Conservation (phyloP, 1,284 basidiomycete genomes). For the Trametes hirsuta region DNA sequence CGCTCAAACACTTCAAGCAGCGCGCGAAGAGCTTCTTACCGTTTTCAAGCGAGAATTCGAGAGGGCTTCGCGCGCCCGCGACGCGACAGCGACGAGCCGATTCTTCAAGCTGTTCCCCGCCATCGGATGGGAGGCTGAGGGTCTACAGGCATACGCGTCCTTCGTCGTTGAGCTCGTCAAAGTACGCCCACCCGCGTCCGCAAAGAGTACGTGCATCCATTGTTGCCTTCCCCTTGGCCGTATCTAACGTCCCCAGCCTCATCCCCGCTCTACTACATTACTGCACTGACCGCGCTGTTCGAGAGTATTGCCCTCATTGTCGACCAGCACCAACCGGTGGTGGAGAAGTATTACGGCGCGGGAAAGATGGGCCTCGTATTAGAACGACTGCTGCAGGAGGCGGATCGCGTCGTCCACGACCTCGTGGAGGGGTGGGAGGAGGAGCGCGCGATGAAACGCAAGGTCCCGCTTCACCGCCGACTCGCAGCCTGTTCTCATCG, state of each 20-base stretch:
- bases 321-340: constrained; percentile 96
- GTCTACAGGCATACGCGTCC: constrained; percentile 90
- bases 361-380: constrained; percentile 88
- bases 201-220: constrained; percentile 67
- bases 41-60: constrained; percentile 84
- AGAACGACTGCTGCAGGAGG: constrained; percentile 79
- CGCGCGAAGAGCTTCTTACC: constrained; percentile 76
- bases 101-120: constrained; percentile 98
- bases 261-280: constrained; percentile 88
- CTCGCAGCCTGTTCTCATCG: neutral
- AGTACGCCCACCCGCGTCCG: constrained; percentile 72
- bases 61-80: constrained; percentile 75
- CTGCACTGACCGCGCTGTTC: constrained; percentile 86
- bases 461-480: constrained; percentile 45
- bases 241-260: constrained; percentile 57
- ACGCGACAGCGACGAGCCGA: constrained; percentile 87
- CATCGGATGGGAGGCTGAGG: constrained; percentile 90
- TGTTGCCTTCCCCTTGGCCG: neutral
- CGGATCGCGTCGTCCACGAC: constrained; percentile 80
- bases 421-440: constrained; percentile 90
- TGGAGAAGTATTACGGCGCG: constrained; percentile 95
- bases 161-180: constrained; percentile 93
- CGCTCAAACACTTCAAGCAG: constrained; percentile 76
- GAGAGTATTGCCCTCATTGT: constrained; percentile 96
- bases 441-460: constrained; percentile 76